Evolutionary conservation across 495 filamentous ascomycete genomes (phyloP).

Genomic region (Talaromyces ruber): DNA sequence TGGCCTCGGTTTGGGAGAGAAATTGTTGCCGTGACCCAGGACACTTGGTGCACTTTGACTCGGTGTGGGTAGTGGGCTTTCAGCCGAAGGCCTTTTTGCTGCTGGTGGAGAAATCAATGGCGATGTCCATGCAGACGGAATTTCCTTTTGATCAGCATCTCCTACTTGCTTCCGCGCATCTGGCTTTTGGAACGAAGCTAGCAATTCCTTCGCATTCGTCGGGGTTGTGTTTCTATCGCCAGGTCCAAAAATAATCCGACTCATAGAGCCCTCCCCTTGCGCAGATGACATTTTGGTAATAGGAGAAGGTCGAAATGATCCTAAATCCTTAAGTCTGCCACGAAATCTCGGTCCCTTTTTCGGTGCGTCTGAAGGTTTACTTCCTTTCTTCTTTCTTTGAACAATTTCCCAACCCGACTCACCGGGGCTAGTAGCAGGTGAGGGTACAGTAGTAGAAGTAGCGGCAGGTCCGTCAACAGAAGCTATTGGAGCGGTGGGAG

Average conservation of each 20-base stretch:
- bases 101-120: slow-evolving; percentile 8
- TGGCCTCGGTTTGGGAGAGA: background rate
- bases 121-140: slow-evolving; percentile 13
- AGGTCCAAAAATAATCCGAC: slow-evolving; percentile 10
- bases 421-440: slow-evolving; percentile 10
- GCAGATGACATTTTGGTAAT: slow-evolving; percentile 23
- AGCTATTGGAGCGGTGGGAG: slow-evolving; percentile 12
- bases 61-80: background rate
- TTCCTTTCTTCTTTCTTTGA: slow-evolving; percentile 12
- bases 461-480: background rate
- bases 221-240: slow-evolving; percentile 10
- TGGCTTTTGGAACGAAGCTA: slow-evolving; percentile 30
- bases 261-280: slow-evolving; percentile 28
- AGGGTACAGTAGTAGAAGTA: too few relatives aligned
- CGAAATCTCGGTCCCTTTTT: slow-evolving; percentile 4
- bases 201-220: slow-evolving; percentile 27
- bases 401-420: slow-evolving; percentile 33
- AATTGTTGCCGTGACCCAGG: background rate
- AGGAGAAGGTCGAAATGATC: slow-evolving; percentile 22
- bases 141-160: background rate
- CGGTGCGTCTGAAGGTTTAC: slow-evolving; percentile 3
- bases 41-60: background rate
- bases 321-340: slow-evolving; percentile 19
- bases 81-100: background rate
- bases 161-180: slow-evolving; percentile 21